Base-by-base conservation (phyloP, 2,329 filamentous ascomycete species). In the Exophiala mesophila region DNA sequence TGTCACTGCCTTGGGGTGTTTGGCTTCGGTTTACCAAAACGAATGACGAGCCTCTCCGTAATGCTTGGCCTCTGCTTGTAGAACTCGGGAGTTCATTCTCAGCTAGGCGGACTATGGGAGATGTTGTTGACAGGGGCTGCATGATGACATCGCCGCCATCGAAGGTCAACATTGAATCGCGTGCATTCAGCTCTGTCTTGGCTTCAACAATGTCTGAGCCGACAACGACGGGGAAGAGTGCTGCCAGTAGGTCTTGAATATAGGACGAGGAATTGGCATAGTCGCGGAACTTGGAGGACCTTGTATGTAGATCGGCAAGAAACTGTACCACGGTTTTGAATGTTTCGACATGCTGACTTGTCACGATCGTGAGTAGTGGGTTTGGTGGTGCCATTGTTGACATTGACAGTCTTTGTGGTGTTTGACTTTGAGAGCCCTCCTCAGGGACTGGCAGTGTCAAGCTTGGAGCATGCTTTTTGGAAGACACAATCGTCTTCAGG, bases 41-140 rank as follows among this genome's bases (percentile, higher is more conserved):
- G 60, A 97, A 98, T 0, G 90, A 96, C 0, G 90, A 96, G 2
- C 86, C 83, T 55, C 89, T 80, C 23, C 83, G 80, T 18, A 94
- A 71, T 15, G 46, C 44, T 20, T 52, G 50, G 13, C 47, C 50
- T 39, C 53, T 36, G n/a, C 38, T 43, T 18, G 36, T 64, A n/a
- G 65, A 65, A 10, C 70, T 68, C 24, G 73, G 41, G 63, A 66
- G 39, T 64, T 75, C 35, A 63, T 78, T 73, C 4, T 77, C 82
- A 13, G 80, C 78, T 3, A 86, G 89, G 49, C 85, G 78, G 15
- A 96, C 77, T 23, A 90, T 83, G 1, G 85, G 83, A 12, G 57
- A 78, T 37, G 65, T 49, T 64, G 80, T 79, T 1, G 79, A 80
- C 3, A 86, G 74, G 0, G 87, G 86, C 10, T 85, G 80, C 47